Conservation (phyloP, 345 rosid genomes). For the Erodium maritimum region DNA sequence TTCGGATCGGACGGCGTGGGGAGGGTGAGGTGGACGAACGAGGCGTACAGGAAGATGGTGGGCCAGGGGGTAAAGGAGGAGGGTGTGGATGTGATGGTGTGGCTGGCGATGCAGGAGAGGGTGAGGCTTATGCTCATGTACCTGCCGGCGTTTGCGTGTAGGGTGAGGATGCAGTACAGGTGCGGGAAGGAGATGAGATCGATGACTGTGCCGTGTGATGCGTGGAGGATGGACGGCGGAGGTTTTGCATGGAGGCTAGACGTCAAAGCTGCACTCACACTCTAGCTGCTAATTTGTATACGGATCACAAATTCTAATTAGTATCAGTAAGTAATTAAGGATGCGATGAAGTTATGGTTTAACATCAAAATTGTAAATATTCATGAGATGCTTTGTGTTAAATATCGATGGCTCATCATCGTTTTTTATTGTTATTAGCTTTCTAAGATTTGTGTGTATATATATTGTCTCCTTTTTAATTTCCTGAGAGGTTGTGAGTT, state of each 20-base stretch:
- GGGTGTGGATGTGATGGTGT: slow-evolving; percentile 16
- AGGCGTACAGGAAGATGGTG: slow-evolving; percentile 30
- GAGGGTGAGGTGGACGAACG: slow-evolving; percentile 37
- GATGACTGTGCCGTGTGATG: slow-evolving; percentile 43
- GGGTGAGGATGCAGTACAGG: slow-evolving; percentile 27
- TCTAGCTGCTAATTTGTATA: no score
- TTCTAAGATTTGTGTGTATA: no score
- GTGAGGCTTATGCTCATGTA: slow-evolving; percentile 5
- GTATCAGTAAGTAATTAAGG: no score
- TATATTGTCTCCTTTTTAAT: no score
- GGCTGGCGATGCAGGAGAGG: slow-evolving; percentile 23
- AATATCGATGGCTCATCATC: no score
- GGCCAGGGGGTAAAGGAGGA: not conserved
- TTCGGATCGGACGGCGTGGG: slow-evolving; percentile 32
- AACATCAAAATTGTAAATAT: no score
- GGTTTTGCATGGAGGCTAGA: slow-evolving; percentile 64
- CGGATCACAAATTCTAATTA: no score
- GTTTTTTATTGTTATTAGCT: no score
- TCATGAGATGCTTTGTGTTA: no score
- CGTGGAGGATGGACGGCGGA: slow-evolving; percentile 44
- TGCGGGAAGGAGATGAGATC: slow-evolving; percentile 11
- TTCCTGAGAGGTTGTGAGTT: no score
- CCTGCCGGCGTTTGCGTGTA: slow-evolving; percentile 26
- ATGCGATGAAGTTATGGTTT: no score
- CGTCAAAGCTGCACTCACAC: slow-evolving; percentile 32